Evolutionary conservation across 2,329 filamentous ascomycete genomes (phyloP).

Genomic region (Xylariaceae sp.): DNA sequence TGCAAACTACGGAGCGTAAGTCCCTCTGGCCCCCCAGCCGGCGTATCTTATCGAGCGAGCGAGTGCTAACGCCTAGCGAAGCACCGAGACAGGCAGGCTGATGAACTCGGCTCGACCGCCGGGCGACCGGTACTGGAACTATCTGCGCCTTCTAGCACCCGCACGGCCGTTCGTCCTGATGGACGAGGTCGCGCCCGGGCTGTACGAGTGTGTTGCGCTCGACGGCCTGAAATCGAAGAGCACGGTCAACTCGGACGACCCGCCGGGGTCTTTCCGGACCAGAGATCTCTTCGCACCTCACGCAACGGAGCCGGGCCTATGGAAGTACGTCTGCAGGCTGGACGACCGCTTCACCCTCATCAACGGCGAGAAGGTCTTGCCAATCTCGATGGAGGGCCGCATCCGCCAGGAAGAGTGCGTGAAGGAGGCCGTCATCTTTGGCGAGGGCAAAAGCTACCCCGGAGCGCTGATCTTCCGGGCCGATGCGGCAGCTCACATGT

Average conservation of each 20-base stretch:
- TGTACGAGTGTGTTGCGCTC: constrained; percentile 43
- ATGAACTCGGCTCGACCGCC: constrained; percentile 61
- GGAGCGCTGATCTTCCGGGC: constrained; percentile 61
- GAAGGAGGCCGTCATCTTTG: constrained; percentile 64
- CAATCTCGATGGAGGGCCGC: constrained; percentile 57
- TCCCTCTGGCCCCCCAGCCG: constrained; percentile 8
- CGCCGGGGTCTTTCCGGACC: constrained; percentile 53
- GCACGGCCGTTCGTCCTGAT: constrained; percentile 50
- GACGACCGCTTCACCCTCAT: constrained; percentile 54
- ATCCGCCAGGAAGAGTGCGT: constrained; percentile 60
- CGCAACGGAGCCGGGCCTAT: constrained; percentile 48
- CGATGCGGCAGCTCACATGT: constrained; percentile 49
- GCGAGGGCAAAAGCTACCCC: constrained; percentile 57
- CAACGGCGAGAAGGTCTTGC: constrained; percentile 57
- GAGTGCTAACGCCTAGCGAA: constrained; percentile 31
- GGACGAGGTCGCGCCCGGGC: constrained; percentile 42
- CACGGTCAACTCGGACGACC: constrained; percentile 49
- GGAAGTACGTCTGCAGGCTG: constrained; percentile 54
- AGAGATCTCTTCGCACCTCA: constrained; percentile 53
- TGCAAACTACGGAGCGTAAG: constrained; percentile 57
- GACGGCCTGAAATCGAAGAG: constrained; percentile 43
- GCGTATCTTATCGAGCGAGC: neutral
- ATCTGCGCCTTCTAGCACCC: constrained; percentile 51
- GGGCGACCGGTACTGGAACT: constrained; percentile 63
- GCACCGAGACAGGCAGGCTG: constrained; percentile 62